Evolutionary conservation across 345 rosid species (phyloP), one percentile per base, ranked within the genome.

Genomic region (Carallia brachiata): DNA sequence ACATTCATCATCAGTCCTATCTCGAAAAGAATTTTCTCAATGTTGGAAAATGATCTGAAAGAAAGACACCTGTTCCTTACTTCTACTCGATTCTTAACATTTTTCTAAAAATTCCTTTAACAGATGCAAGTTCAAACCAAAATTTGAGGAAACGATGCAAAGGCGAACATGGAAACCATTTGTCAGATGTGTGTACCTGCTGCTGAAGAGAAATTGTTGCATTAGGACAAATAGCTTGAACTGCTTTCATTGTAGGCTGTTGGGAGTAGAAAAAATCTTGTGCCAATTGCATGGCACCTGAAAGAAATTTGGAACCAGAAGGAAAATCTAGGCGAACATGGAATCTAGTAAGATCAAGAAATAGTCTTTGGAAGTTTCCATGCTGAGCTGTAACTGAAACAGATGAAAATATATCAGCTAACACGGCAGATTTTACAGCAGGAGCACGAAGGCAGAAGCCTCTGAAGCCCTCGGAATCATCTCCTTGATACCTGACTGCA

Each of bases 171-270:
- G 23, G 47, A 6, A 67, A 67, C 28, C 34, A 58, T 66, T 63
- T 18, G 52, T 60, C 40, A 52, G 62, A 65, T 57, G 57, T 15
- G 23, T n/a, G 57, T 82, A 92, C 97, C 97, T 92, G 99, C 73
- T 95, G 99, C 77, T 90, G 99, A 71, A 95, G 71, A 69, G 97
- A 95, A 76, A 95, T 36, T 34, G 78, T 74, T 65, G 83, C 83
- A 37, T 73, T 78, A 36, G 97, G 99, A 80, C 90, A 84, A 67
- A 90, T 76, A 37, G 83, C 84, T 72, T 80, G 85, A 69, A 90
- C 62, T 18, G 89, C 78, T 68, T 81, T 90, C 68, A 79, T 19
- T 44, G 67, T 79, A 62, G 92, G 97, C 78, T 72, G 88, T 54
- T 65, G 86, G 34, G 97, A 89, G 76, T 85, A 79, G 50, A 87